phyloP scores from a whole-genome alignment of 2,329 filamentous ascomycete species.

The Escovopsis sp. region DNA sequence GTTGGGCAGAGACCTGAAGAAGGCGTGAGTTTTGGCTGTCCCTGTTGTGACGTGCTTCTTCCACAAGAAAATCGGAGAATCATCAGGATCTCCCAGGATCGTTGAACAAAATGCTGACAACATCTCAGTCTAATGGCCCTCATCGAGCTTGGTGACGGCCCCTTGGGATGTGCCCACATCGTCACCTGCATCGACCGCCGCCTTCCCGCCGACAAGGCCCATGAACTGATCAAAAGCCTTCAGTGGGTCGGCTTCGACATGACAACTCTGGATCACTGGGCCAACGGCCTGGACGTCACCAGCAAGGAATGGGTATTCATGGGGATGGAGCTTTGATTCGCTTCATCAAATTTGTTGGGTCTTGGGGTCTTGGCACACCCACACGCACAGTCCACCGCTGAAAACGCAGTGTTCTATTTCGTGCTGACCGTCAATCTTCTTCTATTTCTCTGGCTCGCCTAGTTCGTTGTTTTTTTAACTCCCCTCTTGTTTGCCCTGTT shows the following conservation, averaged over 20 bases:
- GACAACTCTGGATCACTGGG: conserved; percentile 65
- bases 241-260: conserved; percentile 90
- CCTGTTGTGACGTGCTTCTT: no score
- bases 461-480: neutral
- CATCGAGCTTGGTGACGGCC: conserved; percentile 69
- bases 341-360: conserved; percentile 5
- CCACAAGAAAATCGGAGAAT: no score
- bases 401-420: no score
- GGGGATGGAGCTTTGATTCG: conserved; percentile 59
- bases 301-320: conserved; percentile 76
- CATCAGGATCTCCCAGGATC: no score
- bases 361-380: neutral
- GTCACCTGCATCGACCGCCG: conserved; percentile 68
- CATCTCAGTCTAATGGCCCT: conserved; percentile 61
- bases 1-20: conserved; percentile 65
- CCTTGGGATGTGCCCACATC: conserved; percentile 62
- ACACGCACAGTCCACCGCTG: no score
- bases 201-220: conserved; percentile 44
- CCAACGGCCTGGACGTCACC: conserved; percentile 44
- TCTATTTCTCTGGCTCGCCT: conserved; percentile 8
- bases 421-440: no score
- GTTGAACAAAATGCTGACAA: neutral
- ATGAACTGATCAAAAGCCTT: conserved; percentile 62
- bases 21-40: conserved; percentile 46
- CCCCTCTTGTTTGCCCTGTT: neutral